Conservation (phyloP, 1,139 yeast species). For the Pichia inconspicua region DNA sequence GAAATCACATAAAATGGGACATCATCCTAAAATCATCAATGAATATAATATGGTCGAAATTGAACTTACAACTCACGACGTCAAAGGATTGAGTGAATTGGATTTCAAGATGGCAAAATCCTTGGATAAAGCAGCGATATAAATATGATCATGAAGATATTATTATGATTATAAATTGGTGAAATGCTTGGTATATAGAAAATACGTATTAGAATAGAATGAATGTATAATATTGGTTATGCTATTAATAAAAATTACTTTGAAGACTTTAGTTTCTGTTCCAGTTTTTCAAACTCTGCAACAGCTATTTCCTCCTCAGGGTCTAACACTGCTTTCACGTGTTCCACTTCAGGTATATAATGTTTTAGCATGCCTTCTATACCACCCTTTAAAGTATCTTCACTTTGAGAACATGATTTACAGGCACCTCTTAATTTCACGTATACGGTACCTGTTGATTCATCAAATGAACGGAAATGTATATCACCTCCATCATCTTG, state of each 20-base stretch:
- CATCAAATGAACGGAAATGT: conserved; percentile 63
- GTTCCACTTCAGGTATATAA: conserved; percentile 73
- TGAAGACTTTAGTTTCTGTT: conserved; percentile 24
- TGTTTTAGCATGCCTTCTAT: conserved; percentile 80
- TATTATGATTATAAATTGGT: not conserved
- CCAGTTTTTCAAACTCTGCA: conserved; percentile 58
- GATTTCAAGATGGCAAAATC: conserved; percentile 56
- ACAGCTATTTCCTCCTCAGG: conserved; percentile 56
- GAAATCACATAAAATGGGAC: conserved; percentile 53
- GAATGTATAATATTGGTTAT: not conserved
- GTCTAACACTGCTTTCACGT: conserved; percentile 61
- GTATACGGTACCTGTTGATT: conserved; percentile 60
- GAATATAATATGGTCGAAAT: conserved; percentile 55
- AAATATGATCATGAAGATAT: not conserved
- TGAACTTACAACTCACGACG: conserved; percentile 63
- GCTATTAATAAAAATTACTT: not conserved
- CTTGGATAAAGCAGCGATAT: conserved; percentile 35
- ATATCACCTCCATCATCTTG: conserved; percentile 83
- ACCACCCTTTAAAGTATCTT: conserved; percentile 72
- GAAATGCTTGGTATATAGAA: not conserved
- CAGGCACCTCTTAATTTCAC: conserved; percentile 79
- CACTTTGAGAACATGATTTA: conserved; percentile 67
- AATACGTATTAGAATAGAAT: not conserved
- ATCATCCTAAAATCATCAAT: conserved; percentile 66
- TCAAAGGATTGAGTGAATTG: conserved; percentile 43